Conservation (phyloP, 176 grass and related monocot species). For the Cocos nucifera region DNA sequence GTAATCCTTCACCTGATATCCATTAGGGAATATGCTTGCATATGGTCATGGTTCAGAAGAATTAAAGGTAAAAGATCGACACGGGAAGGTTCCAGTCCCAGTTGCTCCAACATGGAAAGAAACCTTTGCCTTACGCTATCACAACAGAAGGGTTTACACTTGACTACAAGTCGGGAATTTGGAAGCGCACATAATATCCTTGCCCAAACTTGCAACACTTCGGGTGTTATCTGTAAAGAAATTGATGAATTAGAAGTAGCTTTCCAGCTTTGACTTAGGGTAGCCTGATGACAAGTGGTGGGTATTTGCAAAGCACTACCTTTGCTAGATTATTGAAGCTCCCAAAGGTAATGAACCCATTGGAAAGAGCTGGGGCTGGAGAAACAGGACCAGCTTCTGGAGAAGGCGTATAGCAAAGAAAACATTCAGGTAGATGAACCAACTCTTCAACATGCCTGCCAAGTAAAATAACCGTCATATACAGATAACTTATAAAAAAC, state of each 20-base stretch:
- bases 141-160: constrained; percentile 96
- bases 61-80: constrained; percentile 94
- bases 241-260: not conserved
- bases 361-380: constrained; percentile 76
- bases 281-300: constrained; percentile 8
- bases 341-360: constrained; percentile 93
- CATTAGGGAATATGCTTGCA: constrained; percentile 98
- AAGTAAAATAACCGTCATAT: constrained; percentile 15
- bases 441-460: constrained; percentile 88
- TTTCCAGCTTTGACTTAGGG: not conserved
- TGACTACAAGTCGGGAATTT: constrained; percentile 90
- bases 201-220: constrained; percentile 94
- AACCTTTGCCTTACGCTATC: constrained; percentile 82
- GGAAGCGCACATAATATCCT: constrained; percentile 81
- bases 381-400: constrained; percentile 92
- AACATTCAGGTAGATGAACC: constrained; percentile 79
- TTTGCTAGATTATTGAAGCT: constrained; percentile 99
- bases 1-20: constrained; percentile 68
- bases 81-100: constrained; percentile 72
- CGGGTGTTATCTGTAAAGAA: constrained; percentile 69
- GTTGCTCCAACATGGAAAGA: constrained; percentile 73
- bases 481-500: not conserved
- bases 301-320: constrained; percentile 34
- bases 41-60: constrained; percentile 98
- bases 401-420: constrained; percentile 96